Base-by-base conservation (phyloP, 1,284 basidiomycete genomes). In the Melampsora americana region DNA sequence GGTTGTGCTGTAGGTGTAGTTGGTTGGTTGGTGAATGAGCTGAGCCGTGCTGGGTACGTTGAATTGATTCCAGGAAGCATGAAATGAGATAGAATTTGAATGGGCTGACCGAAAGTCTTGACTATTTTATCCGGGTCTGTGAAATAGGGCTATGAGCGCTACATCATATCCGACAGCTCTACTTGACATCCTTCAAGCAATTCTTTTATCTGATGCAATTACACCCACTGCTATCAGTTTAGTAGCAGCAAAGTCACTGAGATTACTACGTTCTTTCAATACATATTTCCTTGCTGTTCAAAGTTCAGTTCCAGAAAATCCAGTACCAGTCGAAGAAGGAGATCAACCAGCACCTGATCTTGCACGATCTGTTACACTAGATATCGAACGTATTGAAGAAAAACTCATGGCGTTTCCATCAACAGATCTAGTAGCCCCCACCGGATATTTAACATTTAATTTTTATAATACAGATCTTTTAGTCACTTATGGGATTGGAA, bases 181-280 rank as follows among this genome's bases (percentile, higher is more conserved):
- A 20, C 32, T 74, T 5, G 72, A 74, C 20, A 74, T 74, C 11
- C 65, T 74, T 32, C 72, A 74, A 60, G 35, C 65, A 20, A 74
- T 74, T n/a, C 65, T 74, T 46, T 65, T 74, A 35, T 74, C 72
- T 16, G 65, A 74, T 32, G 32, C 72, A 16, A 74, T 74, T 11
- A 66, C 65, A 18, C 48, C 72, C 12, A 67, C 56, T 2, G 72
- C 72, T 18, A 44, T 74, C 14, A 50, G 46, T n/a, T 50, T 74
- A 1, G 72, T 74, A 14, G 44, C 65, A 11, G 72, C 72, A 18
- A 50, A 59, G 48, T 74, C 72, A 18, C 56, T 74, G 2, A 53
- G 35, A n/a, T 35, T 74, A 4, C 42, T 74, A n/a, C 64, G 72
- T 20, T 42, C 35, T 7, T 74, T 67, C 26, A 50, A 73, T 42